Evolutionary conservation across 495 filamentous ascomycete species (phyloP).

Genomic region (Penicillium ucsense): DNA sequence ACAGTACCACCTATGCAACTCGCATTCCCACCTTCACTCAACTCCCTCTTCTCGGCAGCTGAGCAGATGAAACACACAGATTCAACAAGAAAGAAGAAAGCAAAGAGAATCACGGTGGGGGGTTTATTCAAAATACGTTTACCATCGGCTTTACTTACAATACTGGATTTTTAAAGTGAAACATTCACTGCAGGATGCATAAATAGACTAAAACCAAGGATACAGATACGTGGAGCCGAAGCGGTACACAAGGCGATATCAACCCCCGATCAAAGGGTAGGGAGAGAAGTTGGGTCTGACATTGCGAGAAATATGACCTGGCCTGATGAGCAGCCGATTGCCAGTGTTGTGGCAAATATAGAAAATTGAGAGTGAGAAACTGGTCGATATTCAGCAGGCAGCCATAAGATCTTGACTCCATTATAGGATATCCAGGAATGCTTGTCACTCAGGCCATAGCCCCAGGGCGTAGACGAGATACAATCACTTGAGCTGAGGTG

Average conservation of each 20-base stretch:
- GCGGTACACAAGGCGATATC: too few species aligned
- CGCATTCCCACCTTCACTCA: constrained; percentile 2
- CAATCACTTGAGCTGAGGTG: background rate
- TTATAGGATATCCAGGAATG: constrained; percentile 13
- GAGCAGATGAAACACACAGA: background rate
- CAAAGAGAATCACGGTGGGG: background rate
- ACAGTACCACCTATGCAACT: constrained; percentile 1
- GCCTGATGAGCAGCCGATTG: constrained; percentile 1
- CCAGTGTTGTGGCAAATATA: background rate
- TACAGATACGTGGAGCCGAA: too few species aligned
- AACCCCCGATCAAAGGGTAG: too few species aligned
- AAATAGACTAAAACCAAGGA: too few species aligned
- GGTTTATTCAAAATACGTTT: background rate
- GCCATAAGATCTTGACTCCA: constrained; percentile 7
- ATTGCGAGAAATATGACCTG: constrained; percentile 1
- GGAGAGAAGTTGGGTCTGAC: background rate
- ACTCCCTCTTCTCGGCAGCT: background rate
- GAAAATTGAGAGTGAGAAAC: background rate
- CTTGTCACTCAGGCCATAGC: constrained; percentile 5
- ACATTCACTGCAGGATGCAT: too few species aligned
- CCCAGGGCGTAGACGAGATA: background rate
- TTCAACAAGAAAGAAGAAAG: background rate
- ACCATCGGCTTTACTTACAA: background rate
- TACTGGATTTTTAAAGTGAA: too few species aligned
- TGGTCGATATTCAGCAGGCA: constrained; percentile 14